phyloP scores from a whole-genome alignment of 345 rosid species.

The Boechera divaricarpa region DNA sequence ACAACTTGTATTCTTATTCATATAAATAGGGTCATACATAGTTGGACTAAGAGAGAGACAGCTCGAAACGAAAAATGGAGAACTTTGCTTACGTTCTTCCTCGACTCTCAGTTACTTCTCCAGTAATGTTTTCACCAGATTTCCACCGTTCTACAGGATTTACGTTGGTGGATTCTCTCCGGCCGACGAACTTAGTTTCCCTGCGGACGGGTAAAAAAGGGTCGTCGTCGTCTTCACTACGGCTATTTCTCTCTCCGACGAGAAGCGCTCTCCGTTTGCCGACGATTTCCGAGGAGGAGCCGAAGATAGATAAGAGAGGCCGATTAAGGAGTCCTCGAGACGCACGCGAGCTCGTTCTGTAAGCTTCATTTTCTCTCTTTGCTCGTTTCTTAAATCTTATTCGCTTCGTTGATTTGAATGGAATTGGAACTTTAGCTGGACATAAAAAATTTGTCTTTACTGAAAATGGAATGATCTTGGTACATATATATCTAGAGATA shows the following conservation, averaged over 20 bases:
- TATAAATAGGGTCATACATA: too few relatives aligned
- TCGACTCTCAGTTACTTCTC: conserved; percentile 34
- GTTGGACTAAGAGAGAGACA: background rate
- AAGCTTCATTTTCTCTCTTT: conserved; percentile 27
- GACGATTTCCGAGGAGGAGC: conserved; percentile 59
- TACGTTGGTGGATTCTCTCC: conserved; percentile 32
- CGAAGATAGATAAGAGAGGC: conserved; percentile 89
- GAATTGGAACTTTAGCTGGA: conserved; percentile 21
- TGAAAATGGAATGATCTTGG: background rate
- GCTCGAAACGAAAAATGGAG: conserved; percentile 54
- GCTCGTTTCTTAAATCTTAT: background rate
- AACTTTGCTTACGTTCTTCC: conserved; percentile 36
- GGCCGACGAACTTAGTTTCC: conserved; percentile 38
- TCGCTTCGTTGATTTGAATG: conserved; percentile 22
- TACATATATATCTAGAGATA: too few relatives aligned
- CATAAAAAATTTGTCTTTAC: background rate
- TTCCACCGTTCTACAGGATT: conserved; percentile 38
- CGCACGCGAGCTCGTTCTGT: conserved; percentile 97
- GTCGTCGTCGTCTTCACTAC: conserved; percentile 36
- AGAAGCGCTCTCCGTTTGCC: conserved; percentile 53
- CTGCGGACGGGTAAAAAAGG: conserved; percentile 28
- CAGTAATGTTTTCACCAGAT: conserved; percentile 21
- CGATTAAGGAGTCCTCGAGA: conserved; percentile 98
- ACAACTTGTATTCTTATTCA: too few relatives aligned
- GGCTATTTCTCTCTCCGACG: conserved; percentile 25